These are phyloP conservation scores for Penicillium sp. DNA, from an alignment of 2,329 filamentous ascomycete species.

Conservation along the genomic window DNA sequence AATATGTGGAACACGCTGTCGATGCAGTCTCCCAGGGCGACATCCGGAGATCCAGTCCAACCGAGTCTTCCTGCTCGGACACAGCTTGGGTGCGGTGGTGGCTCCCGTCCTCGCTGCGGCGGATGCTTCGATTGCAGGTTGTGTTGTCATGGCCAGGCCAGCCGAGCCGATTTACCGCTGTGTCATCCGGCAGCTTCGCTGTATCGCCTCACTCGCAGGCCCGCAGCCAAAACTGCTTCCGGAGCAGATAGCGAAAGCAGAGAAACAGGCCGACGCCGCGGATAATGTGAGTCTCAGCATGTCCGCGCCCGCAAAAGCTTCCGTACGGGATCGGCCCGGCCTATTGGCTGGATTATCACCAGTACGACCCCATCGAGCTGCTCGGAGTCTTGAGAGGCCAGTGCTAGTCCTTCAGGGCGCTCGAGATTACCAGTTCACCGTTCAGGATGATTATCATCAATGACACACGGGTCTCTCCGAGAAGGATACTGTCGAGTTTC, in stretches of 20 bases:
- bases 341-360: slow-evolving; percentile 1
- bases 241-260: not conserved
- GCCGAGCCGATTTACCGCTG: slow-evolving; percentile 2
- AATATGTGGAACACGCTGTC: slow-evolving; percentile 1
- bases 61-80: slow-evolving; percentile 1
- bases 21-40: not conserved
- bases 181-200: slow-evolving; percentile 2
- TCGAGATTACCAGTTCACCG: slow-evolving; percentile 5
- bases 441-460: slow-evolving; percentile 1
- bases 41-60: not conserved
- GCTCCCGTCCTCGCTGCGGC: not conserved
- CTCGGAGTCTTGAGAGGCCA: not conserved
- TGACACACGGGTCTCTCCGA: not conserved
- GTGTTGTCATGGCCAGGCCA: slow-evolving; percentile 5
- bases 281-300: slow-evolving; percentile 1
- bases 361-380: not conserved
- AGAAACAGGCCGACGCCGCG: not conserved
- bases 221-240: not conserved
- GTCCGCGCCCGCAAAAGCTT: slow-evolving; percentile 1
- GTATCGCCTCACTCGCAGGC: slow-evolving; percentile 3
- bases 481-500: not conserved
- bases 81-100: slow-evolving; percentile 5
- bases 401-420: not conserved
- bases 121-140: not conserved
- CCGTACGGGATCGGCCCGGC: too few relatives aligned